These are phyloP conservation scores for Penicillium sp. DNA, from an alignment of 2,329 filamentous ascomycete genomes.

Conservation along the genomic window DNA sequence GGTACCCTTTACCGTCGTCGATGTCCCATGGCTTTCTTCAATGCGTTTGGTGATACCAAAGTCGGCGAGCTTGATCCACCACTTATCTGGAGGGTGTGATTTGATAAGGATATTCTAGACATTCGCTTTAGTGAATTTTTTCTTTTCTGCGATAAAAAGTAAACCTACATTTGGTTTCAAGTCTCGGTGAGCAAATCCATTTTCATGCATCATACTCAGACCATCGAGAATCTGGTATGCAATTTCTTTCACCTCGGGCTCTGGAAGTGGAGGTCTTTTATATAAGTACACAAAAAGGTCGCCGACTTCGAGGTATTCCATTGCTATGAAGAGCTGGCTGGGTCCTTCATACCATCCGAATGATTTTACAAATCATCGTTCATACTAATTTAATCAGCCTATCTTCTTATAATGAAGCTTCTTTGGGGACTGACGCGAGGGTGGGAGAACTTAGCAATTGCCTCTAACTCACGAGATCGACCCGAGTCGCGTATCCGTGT, in stretches of 20 bases:
- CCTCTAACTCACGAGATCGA: constrained; percentile 6
- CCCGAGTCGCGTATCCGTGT: neutral
- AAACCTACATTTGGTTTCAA: constrained; percentile 11
- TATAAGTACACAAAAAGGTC: neutral
- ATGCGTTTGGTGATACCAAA: constrained; percentile 11
- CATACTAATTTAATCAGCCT: constrained; percentile 2
- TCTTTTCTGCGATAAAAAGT: neutral
- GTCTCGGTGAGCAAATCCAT: constrained; percentile 2
- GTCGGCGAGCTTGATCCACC: constrained; percentile 14
- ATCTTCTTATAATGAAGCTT: neutral
- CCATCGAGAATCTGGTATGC: constrained; percentile 5
- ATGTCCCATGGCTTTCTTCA: neutral
- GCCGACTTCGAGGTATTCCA: constrained; percentile 3
- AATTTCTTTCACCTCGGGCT: neutral
- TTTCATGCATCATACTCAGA: constrained; percentile 5
- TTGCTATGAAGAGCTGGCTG: neutral
- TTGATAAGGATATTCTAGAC: constrained; percentile 7
- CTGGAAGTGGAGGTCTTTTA: neutral
- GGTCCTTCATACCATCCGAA: neutral
- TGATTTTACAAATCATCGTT: constrained; percentile 8
- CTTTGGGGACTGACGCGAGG: constrained; percentile 1
- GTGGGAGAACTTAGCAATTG: constrained; percentile 14
- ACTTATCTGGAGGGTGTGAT: neutral
- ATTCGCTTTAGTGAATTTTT: neutral
- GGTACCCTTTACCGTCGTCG: neutral